Base-by-base conservation (phyloP, 768 basidiomycete species). In the Hygrophoropsis aurantiaca region DNA sequence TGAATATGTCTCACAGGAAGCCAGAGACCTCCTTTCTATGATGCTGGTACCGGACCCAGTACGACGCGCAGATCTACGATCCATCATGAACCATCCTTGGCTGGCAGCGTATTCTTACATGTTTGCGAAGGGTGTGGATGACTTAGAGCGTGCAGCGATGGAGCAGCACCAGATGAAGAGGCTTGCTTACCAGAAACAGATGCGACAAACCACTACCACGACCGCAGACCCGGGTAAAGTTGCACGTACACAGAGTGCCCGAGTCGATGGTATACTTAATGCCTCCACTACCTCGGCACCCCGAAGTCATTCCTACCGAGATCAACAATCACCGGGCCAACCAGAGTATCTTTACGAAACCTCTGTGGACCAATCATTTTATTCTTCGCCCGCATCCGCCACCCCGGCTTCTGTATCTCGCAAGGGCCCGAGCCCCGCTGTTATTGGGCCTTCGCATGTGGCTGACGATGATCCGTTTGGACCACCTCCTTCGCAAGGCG, bases 41-140 rank as follows among this genome's bases (percentile, higher is more conserved):
- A 98, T 98, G 94, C 87, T 98, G 47, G 94, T 97, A 3, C 91
- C 94, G 7, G 91, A 97, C 56, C 94, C 94, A 5, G 72, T 76
- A 15, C 78, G 79, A 24, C 85, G 95, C 36, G 88, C 89, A 37
- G 83, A 83, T 49, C 75, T 97, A 32, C 70, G 76, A 9, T 70
- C 74, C 1, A 85, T 99, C 55, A 97, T 95, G 91, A 72, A 67
- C 11, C 97, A 98, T 62, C 77, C 81, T 3, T 99, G 95, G 95
- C 74, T 98, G 19, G 69, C 72, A 1, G 75, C 82, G 3, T 60
- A 61, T 19, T 57, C 61, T 0, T 59, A 67, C 21, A 66, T 50
- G 34, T 95, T 97, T 66, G 75, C 79, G 15, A 81, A 77, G 53
- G 72, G 70, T 23, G 87, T 94, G 13, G 82, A 83, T 2, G 87